Conservation (phyloP, 78 protist species). For the Goniomonas avonlea region DNA sequence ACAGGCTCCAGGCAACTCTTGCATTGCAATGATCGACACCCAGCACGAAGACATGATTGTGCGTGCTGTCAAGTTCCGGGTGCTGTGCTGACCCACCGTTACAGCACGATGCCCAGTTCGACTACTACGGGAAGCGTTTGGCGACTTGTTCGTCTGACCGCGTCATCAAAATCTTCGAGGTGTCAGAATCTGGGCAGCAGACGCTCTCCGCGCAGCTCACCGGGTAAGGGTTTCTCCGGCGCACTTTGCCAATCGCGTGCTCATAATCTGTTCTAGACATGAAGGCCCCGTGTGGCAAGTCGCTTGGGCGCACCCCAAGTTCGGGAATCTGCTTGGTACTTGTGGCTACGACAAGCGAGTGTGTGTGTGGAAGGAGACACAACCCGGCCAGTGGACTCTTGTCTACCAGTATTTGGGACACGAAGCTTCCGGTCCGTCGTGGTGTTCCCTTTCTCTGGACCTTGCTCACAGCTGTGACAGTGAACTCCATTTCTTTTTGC, state of each 20-base stretch:
- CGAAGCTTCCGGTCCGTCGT: slow-evolving; percentile 47
- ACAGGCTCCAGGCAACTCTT: not conserved
- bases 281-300: slow-evolving; percentile 97
- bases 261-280: slow-evolving; percentile 46
- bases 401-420: slow-evolving; percentile 61
- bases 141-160: slow-evolving; percentile 94
- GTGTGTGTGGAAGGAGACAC: slow-evolving; percentile 76
- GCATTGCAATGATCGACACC: slow-evolving; percentile 60
- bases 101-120: slow-evolving; percentile 92
- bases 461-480: too few relatives aligned
- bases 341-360: slow-evolving; percentile 89
- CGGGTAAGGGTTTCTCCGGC: slow-evolving; percentile 4
- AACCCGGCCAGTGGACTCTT: slow-evolving; percentile 39
- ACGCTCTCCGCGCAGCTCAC: slow-evolving; percentile 9
- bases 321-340: slow-evolving; percentile 88
- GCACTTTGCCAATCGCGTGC: not conserved
- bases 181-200: too few relatives aligned
- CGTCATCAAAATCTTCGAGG: slow-evolving; percentile 64
- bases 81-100: not conserved
- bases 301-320: slow-evolving; percentile 96
- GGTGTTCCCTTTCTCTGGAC: not conserved
- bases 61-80: not conserved
- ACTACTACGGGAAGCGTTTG: slow-evolving; percentile 83
- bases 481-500: slow-evolving; percentile 81
- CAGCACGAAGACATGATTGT: slow-evolving; percentile 78